Percentiles rank a stretch among this genome's conserved stretches.
These are phyloP conservation scores for Candida lessepsii DNA, from an alignment of 805 yeast species.

Conservation along the genomic window DNA sequence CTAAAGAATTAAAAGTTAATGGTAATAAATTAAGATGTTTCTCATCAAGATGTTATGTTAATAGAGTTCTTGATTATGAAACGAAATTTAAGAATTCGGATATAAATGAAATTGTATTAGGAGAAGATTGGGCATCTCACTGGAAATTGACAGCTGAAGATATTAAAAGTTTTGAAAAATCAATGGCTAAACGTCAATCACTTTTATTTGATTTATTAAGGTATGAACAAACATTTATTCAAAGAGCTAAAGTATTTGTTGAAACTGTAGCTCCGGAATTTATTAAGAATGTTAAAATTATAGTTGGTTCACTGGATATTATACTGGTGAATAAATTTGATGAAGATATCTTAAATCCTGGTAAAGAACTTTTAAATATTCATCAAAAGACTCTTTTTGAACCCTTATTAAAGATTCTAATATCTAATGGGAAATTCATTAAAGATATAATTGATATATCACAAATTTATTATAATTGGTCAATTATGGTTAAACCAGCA, in stretches of 20 bases:
- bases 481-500: constrained; percentile 50
- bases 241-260: constrained; percentile 63
- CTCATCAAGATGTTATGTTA: constrained; percentile 36
- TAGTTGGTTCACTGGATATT: constrained; percentile 17
- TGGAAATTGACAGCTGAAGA: constrained; percentile 62
- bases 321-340: constrained; percentile 37
- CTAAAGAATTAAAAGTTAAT: constrained; percentile 2
- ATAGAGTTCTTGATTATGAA: constrained; percentile 30
- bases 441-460: constrained; percentile 50
- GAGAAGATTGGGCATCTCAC: constrained; percentile 61
- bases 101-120: constrained; percentile 31
- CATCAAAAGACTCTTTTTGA: constrained; percentile 55
- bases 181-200: constrained; percentile 65
- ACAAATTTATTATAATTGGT: constrained; percentile 64
- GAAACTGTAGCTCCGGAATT: constrained; percentile 45
- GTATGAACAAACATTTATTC: constrained; percentile 68
- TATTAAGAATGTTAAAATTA: constrained; percentile 26
- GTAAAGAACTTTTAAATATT: constrained; percentile 51
- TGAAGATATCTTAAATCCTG: constrained; percentile 56
- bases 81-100: constrained; percentile 22
- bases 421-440: constrained; percentile 65
- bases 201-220: constrained; percentile 72
- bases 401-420: constrained; percentile 57
- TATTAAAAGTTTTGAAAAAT: constrained; percentile 47
- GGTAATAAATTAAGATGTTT: constrained; percentile 28